phyloP scores from a whole-genome alignment of 2,329 filamentous ascomycete genomes.

The Aureobasidium sp. region DNA sequence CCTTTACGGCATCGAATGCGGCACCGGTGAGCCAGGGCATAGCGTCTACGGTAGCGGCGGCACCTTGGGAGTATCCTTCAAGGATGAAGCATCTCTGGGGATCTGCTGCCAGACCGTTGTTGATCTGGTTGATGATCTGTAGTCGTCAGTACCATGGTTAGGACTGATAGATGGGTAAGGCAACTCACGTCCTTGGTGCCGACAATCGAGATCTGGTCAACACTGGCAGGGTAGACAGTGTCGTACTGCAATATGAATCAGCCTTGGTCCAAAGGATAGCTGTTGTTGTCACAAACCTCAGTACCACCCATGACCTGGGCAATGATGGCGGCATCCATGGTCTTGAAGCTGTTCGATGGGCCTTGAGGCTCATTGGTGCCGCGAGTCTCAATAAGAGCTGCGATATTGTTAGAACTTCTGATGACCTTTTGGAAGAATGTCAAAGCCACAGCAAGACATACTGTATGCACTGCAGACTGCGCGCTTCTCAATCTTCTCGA shows the following conservation, averaged over 20 bases:
- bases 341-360: constrained; percentile 26
- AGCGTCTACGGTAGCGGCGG: constrained; percentile 31
- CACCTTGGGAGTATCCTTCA: constrained; percentile 34
- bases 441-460: too few relatives aligned
- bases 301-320: constrained; percentile 27
- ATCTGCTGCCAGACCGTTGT: constrained; percentile 21
- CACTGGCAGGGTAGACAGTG: constrained; percentile 30
- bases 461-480: constrained; percentile 6
- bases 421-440: too few relatives aligned
- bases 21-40: constrained; percentile 28
- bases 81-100: constrained; percentile 32
- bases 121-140: constrained; percentile 30
- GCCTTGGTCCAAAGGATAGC: neutral
- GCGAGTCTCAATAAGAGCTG: constrained; percentile 24
- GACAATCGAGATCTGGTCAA: constrained; percentile 24
- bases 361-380: constrained; percentile 24
- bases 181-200: constrained; percentile 25
- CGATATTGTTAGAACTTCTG: neutral
- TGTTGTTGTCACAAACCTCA: constrained; percentile 12
- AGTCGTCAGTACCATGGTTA: neutral
- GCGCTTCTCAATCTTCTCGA: neutral
- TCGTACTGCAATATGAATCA: constrained; percentile 22
- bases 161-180: neutral
- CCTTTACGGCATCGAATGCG: constrained; percentile 30
- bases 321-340: constrained; percentile 29